Evolutionary conservation across 2,329 filamentous ascomycete genomes (phyloP).

Genomic region (Phaeomoniella chlamydospora): DNA sequence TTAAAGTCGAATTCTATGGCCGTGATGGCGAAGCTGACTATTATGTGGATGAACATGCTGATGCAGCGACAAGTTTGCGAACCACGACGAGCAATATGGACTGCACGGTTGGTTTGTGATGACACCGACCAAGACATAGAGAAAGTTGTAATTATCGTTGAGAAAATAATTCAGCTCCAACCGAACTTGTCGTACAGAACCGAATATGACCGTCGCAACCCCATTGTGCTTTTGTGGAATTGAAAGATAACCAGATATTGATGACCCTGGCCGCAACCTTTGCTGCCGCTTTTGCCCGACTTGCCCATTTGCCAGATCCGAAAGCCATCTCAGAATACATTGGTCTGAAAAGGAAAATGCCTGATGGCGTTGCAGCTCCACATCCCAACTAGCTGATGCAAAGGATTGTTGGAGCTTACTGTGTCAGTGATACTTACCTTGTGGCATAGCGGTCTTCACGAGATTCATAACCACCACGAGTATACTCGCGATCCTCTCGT

Average conservation of each 20-base stretch:
- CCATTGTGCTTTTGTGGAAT: not conserved
- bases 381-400: no score
- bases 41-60: not conserved
- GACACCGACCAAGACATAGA: not conserved
- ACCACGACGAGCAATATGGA: not conserved
- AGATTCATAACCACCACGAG: slow-evolving; percentile 11
- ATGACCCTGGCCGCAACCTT: not conserved
- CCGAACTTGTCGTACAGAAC: not conserved
- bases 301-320: not conserved
- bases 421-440: slow-evolving; percentile 5
- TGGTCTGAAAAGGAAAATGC: not conserved
- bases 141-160: not conserved
- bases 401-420: no score
- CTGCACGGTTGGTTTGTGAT: not conserved
- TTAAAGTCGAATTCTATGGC: not conserved
- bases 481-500: slow-evolving; percentile 7
- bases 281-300: not conserved
- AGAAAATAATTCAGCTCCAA: not conserved
- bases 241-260: not conserved
- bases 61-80: not conserved
- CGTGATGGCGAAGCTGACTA: not conserved
- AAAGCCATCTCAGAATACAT: not conserved
- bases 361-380: no score
- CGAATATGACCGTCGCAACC: not conserved
- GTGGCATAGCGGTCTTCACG: slow-evolving; percentile 12